Percentiles rank a stretch among this genome's conserved stretches.
Evolutionary conservation across 2,329 filamentous ascomycete genomes (phyloP).

Genomic region (Colletotrichum lentis): DNA sequence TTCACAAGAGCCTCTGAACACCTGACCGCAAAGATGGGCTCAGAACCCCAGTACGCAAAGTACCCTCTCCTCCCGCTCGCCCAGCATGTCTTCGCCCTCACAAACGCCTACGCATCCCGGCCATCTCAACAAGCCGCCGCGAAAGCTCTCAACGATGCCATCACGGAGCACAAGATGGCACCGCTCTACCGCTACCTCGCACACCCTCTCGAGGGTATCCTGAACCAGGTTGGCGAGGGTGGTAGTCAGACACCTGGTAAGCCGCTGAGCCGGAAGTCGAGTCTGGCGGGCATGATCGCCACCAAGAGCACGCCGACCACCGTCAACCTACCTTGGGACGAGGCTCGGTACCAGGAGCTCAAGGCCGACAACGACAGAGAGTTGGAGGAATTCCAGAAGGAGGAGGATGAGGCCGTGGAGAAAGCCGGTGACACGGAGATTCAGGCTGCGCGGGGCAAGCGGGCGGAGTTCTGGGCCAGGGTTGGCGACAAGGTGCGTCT

Average conservation of each 20-base stretch:
- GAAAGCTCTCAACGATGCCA: conserved; percentile 82
- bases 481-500: conserved; percentile 88
- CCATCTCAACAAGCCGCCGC: conserved; percentile 73
- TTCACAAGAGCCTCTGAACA: not conserved
- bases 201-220: conserved; percentile 80
- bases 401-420: conserved; percentile 93
- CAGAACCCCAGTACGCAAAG: conserved; percentile 86
- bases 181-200: conserved; percentile 86
- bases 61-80: conserved; percentile 83
- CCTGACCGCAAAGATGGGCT: conserved; percentile 61
- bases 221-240: conserved; percentile 78
- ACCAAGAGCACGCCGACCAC: conserved; percentile 70
- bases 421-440: conserved; percentile 97
- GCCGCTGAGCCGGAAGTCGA: conserved; percentile 72
- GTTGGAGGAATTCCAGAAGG: conserved; percentile 79
- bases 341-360: conserved; percentile 80
- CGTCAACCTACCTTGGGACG: conserved; percentile 86
- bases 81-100: conserved; percentile 87
- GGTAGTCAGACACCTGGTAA: conserved; percentile 58
- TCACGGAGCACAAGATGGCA: conserved; percentile 84
- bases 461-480: conserved; percentile 94
- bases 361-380: conserved; percentile 81
- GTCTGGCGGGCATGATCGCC: conserved; percentile 78
- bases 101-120: conserved; percentile 76
- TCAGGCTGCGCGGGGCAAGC: conserved; percentile 89